Evolutionary conservation across 768 basidiomycete species (phyloP).

Genomic region (Termitomyces sp.): DNA sequence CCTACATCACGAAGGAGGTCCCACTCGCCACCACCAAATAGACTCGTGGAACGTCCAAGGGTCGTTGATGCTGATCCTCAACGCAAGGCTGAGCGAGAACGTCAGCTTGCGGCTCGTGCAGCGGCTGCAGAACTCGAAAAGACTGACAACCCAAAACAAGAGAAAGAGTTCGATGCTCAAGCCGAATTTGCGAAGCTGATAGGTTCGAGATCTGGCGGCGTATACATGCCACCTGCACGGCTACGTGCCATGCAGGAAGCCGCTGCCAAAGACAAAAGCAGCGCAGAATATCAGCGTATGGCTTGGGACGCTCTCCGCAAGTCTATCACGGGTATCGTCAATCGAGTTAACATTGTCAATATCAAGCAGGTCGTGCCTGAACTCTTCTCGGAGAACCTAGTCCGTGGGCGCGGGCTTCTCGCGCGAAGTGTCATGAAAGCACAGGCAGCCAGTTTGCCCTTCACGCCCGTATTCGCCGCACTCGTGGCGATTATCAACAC

Average conservation of each 20-base stretch:
- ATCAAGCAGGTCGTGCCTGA: slow-evolving; percentile 93
- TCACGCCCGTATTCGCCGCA: slow-evolving; percentile 95
- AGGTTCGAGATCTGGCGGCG: slow-evolving; percentile 81
- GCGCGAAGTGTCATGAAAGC: slow-evolving; percentile 97
- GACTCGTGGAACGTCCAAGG: slow-evolving; percentile 23
- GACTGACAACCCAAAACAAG: slow-evolving; percentile 42
- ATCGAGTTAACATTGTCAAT: slow-evolving; percentile 94
- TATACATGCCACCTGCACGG: slow-evolving; percentile 94
- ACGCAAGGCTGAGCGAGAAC: slow-evolving; percentile 71
- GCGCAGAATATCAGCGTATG: slow-evolving; percentile 87
- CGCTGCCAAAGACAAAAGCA: slow-evolving; percentile 74
- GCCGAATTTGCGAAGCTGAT: slow-evolving; percentile 89
- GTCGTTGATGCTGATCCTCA: slow-evolving; percentile 74
- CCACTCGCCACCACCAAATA: slow-evolving; percentile 30
- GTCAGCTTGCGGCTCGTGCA: slow-evolving; percentile 66
- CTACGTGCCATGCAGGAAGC: slow-evolving; percentile 86
- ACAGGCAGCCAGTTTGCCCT: slow-evolving; percentile 93
- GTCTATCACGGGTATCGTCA: slow-evolving; percentile 98
- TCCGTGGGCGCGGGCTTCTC: slow-evolving; percentile 90
- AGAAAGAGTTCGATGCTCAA: slow-evolving; percentile 58
- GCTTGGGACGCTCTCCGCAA: slow-evolving; percentile 98
- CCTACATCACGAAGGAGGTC: slow-evolving; percentile 40
- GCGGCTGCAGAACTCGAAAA: slow-evolving; percentile 67
- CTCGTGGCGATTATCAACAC: slow-evolving; percentile 94
- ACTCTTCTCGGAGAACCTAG: slow-evolving; percentile 88